Base-by-base conservation (phyloP, 306 rosid species). In the Trifolium subterraneum region DNA sequence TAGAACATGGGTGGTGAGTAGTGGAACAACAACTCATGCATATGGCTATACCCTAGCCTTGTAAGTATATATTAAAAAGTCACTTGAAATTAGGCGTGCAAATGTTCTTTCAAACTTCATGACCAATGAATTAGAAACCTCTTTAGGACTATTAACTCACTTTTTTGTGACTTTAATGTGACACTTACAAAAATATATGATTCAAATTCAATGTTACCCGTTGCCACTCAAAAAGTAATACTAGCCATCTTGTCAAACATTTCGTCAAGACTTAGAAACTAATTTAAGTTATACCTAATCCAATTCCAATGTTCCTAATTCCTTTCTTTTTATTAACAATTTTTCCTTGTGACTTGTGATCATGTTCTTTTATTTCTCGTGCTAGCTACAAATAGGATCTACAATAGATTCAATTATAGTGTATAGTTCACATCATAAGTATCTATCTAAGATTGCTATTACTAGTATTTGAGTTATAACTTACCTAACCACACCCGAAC, bases 201-300 rank as follows among this genome's bases (percentile, higher is more conserved):
- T 60, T 60, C 41, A 9, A 9, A 54, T 80, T 84, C 84, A 80
- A 60, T 79, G 77, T 72, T 72, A 45, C 80, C 75, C 68, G 11
- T 67, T 74, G 8, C 81, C 79, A 68, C 76, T 39, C 68, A 68
- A 60, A 50, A 82, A 78, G 79, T 68, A n/a, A n/a, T n/a, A 59
- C 59, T 44, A 19, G 14, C 35, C 68, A 23, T 54, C 72, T 68
- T 55, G 50, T 78, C 83, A 78, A 82, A 78, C 80, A 67, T 7
- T 29, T 18, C 35, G 14, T 45, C 47, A 55, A 55, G 51, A 70
- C 78, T 7, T 36, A 36, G 10, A 7, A 7, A 36, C 39, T 36
- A 36, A 36, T 36, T 7, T 36, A 36, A 35, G 1, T 36, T 36
- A 36, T 36, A 29, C 4, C 54, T 38, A 31, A 56, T 47, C 22